Base-by-base conservation (phyloP, 1,284 basidiomycete species). In the Marasmius sp. region DNA sequence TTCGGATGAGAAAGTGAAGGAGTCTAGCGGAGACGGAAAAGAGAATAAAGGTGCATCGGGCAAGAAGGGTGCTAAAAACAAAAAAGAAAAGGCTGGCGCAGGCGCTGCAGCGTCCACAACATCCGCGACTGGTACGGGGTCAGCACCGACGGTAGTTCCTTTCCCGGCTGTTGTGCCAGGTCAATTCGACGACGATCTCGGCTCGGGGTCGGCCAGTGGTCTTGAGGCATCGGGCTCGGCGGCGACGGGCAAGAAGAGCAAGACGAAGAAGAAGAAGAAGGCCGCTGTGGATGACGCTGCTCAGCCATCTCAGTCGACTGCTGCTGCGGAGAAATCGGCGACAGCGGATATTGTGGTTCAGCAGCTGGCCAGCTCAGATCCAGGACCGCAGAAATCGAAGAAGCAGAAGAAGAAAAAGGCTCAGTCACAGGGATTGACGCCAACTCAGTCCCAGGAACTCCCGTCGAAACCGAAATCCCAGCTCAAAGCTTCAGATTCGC, bases 381-480 rank as follows among this genome's bases (percentile, higher is more conserved):
- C 64, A 38, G 47, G 43, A 53, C 20, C 48, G 22, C 34, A 16
- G 18, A 52, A 52, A 52, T 61, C 73, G 34, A 81, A 81, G 68
- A 79, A 77, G 69, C 69, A 72, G 62, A 81, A 79, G 72, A 79
- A 79, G 70, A 83, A 81, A 74, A 81, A 79, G 71, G 65, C 34
- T 8, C 43, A 58, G 18, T 45, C 57, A 2, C 43, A 58, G 38
- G 22, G 38, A 2, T 16, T 43, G 38, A 36, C 33, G 27, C 33
- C 52, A 6, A 16, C 56, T 18, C 34, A 51, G 33, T 12, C 51
- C 14, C 39, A 36, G n/a, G 36, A 52, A 36, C 50, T 52, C 34
- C 50, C 50, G 50, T 22, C 52, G 16, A 48, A 60, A 33, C 41
- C 43, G 43, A 39, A 18, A 27, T 2, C 61, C n/a, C 54, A 54